Base-by-base conservation (phyloP, 257 asterid species). In the Salvia splendens region DNA sequence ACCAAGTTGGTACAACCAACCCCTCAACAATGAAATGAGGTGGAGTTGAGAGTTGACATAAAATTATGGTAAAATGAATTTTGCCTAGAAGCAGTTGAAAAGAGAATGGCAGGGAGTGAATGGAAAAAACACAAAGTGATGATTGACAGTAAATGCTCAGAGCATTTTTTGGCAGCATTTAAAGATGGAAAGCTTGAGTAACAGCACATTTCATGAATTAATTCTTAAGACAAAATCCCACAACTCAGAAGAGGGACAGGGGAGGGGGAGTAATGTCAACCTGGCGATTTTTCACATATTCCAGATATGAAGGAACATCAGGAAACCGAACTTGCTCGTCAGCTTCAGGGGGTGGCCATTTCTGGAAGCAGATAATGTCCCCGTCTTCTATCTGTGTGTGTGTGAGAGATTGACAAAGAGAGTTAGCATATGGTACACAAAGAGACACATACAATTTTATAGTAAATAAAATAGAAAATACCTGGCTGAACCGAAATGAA, bases 211-310 rank as follows among this genome's bases (percentile, higher is more conserved):
- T 60, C 42, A 53, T 41, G 69, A 68, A 9, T 45, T 35, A 10
- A 6, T 51, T n/a, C 38, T 58, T 4, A 35, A 38, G 35, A 73
- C 6, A 49, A 47, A 61, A 48, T 20, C 40, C 40, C 51, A 2
- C 38, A 64, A 59, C 24, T 55, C 3, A n/a, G 50, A 41, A 12
- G 2, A 12, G 15, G 45, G 45, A 40, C 30, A 14, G 35, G 50
- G 41, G 6, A 24, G 30, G 30, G 30, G 30, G 7, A 16, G 52
- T 5, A 66, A 65, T 67, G 51, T 33, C 64, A 43, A 91, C 98
- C 99, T 91, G 97, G 80, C 97, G 95, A 75, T 94, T 91, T 75
- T 94, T 87, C 78, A 91, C 95, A 55, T 88, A 94, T 81, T 94
- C 97, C 83, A 94, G 76, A 78, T 65, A 94, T 33, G 88, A 83